Conservation (phyloP, 2,329 filamentous ascomycete species). For the Polychaeton citri region DNA sequence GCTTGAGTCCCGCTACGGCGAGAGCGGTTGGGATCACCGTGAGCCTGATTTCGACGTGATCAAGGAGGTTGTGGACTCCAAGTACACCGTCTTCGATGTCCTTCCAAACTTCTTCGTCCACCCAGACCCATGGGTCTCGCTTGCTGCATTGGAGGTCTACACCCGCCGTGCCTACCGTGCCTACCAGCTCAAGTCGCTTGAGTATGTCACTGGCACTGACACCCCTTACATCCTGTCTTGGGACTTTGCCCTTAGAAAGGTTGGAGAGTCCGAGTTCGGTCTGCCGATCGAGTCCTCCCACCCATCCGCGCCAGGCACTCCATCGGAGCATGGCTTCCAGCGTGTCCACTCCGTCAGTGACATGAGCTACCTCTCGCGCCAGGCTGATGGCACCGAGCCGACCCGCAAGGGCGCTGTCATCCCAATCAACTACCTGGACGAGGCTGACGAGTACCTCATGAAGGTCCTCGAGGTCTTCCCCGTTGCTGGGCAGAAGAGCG, state of each 20-base stretch:
- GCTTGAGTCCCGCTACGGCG: conserved; percentile 90
- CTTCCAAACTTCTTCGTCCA: conserved; percentile 90
- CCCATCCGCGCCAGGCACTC: conserved; percentile 57
- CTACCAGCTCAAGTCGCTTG: conserved; percentile 77
- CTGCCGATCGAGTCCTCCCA: conserved; percentile 65
- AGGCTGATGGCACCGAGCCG: conserved; percentile 54
- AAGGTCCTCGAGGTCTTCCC: conserved; percentile 79
- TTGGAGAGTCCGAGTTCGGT: conserved; percentile 82
- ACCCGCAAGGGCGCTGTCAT: conserved; percentile 87
- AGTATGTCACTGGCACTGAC: conserved; percentile 71
- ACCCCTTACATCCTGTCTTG: conserved; percentile 72
- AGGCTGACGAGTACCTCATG: conserved; percentile 73
- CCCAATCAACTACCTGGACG: conserved; percentile 84
- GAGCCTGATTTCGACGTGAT: conserved; percentile 82
- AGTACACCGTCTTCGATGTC: conserved; percentile 97
- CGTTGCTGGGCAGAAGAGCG: conserved; percentile 12
- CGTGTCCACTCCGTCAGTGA: conserved; percentile 92
- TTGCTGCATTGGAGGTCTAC: conserved; percentile 91
- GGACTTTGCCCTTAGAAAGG: conserved; percentile 92
- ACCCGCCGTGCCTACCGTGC: conserved; percentile 93
- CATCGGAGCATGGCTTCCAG: conserved; percentile 51
- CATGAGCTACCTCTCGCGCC: conserved; percentile 73
- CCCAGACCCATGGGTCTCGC: conserved; percentile 82
- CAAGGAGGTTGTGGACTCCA: conserved; percentile 96
- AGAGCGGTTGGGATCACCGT: conserved; percentile 92